Conservation (phyloP, 768 basidiomycete genomes). For the Sarcomyxa edulis region DNA sequence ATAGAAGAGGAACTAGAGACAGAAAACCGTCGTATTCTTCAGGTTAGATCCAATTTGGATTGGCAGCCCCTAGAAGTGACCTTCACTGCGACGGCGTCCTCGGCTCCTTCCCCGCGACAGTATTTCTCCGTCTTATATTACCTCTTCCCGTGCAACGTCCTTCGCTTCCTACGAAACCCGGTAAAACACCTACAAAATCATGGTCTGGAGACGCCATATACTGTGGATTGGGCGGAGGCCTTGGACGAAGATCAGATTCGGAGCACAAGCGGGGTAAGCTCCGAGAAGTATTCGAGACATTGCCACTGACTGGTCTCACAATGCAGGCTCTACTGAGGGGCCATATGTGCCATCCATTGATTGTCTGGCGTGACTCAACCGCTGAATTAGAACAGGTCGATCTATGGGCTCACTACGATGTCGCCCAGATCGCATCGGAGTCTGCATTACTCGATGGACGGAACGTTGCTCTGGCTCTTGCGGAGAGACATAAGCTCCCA, state of each 20-base stretch:
- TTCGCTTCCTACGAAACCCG: conserved; percentile 74
- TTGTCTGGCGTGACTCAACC: conserved; percentile 61
- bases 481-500: conserved; percentile 20
- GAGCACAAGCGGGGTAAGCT: conserved; percentile 63
- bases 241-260: conserved; percentile 68
- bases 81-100: conserved; percentile 46
- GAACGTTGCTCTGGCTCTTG: conserved; percentile 48
- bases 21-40: conserved; percentile 30
- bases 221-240: conserved; percentile 64
- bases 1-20: conserved; percentile 36
- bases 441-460: conserved; percentile 63
- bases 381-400: conserved; percentile 59
- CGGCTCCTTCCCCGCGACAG: conserved; percentile 53
- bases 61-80: conserved; percentile 67
- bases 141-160: conserved; percentile 84
- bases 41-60: conserved; percentile 47
- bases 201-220: conserved; percentile 51
- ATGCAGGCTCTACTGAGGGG: conserved; percentile 60
- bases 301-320: conserved; percentile 10
- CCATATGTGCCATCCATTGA: conserved; percentile 68
- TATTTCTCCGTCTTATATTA: conserved; percentile 84
- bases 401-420: conserved; percentile 63
- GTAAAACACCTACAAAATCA: conserved; percentile 53
- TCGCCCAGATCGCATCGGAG: conserved; percentile 60
- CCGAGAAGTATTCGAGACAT: neutral